phyloP scores from a whole-genome alignment of 495 filamentous ascomycete species.

The Penicillium nucicola region DNA sequence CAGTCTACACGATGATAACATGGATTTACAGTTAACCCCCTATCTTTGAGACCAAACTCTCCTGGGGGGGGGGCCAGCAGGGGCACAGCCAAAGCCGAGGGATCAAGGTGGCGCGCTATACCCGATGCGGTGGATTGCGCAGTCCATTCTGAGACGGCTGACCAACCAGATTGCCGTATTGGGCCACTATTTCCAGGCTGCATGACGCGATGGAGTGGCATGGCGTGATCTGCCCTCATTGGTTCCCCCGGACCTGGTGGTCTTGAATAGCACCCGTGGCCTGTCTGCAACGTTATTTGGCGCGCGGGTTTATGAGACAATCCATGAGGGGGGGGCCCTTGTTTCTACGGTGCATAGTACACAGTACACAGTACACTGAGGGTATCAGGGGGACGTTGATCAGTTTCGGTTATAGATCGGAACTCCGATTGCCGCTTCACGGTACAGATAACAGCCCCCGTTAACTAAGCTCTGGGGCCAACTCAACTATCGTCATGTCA shows the following conservation, averaged over 20 bases:
- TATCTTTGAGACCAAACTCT: constrained; percentile 3
- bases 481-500: too few species aligned
- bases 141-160: constrained; percentile 20
- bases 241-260: constrained; percentile 3
- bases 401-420: neutral
- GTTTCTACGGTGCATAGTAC: too few species aligned
- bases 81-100: constrained; percentile 23
- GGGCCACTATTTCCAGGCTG: constrained; percentile 34
- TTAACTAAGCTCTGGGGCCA: too few species aligned
- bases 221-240: constrained; percentile 34
- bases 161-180: constrained; percentile 25
- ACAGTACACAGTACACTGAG: too few species aligned
- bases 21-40: neutral
- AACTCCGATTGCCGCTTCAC: neutral
- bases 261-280: too few species aligned
- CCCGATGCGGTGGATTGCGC: constrained; percentile 26
- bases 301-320: constrained; percentile 16
- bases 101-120: constrained; percentile 34
- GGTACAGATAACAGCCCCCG: too few species aligned
- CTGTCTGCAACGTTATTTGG: constrained; percentile 10
- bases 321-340: neutral
- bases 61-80: too few species aligned
- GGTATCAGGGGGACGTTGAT: constrained; percentile 2
- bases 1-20: too few species aligned
- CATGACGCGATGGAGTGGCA: constrained; percentile 38